A percentile compares a stretch with the other conserved stretches of the same genome.
These are phyloP conservation scores for Oehlia diaphana DNA, from an alignment of 192 early-diverging fungal genomes.

Conservation along the genomic window DNA sequence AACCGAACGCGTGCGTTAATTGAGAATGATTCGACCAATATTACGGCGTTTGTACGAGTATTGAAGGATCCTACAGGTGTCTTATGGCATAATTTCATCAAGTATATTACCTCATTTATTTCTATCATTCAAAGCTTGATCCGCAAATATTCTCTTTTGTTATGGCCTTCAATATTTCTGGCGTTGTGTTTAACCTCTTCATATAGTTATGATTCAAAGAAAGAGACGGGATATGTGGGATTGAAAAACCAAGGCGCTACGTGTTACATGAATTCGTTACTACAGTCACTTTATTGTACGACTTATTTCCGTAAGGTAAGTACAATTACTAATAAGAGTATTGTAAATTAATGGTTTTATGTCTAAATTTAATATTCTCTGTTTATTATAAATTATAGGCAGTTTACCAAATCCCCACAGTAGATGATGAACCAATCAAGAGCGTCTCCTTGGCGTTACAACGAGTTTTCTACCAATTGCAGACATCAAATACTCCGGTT, in stretches of 20 bases:
- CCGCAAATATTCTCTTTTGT: slow-evolving; percentile 19
- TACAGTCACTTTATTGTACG: slow-evolving; percentile 95
- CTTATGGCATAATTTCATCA: slow-evolving; percentile 91
- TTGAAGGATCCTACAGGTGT: slow-evolving; percentile 88
- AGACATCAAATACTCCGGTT: slow-evolving; percentile 69
- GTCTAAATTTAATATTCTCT: not conserved
- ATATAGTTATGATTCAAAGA: slow-evolving; percentile 84
- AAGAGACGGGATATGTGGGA: slow-evolving; percentile 89
- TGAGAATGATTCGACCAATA: slow-evolving; percentile 63
- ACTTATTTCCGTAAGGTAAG: slow-evolving; percentile 83
- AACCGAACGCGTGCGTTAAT: slow-evolving; percentile 56
- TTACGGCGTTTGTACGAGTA: slow-evolving; percentile 76
- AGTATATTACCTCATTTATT: slow-evolving; percentile 52
- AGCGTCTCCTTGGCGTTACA: slow-evolving; percentile 90
- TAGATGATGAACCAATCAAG: slow-evolving; percentile 84
- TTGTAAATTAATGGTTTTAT: not conserved
- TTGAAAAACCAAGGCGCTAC: slow-evolving; percentile 97
- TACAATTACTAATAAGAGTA: not conserved
- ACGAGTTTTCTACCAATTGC: slow-evolving; percentile 91
- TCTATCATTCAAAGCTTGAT: slow-evolving; percentile 21
- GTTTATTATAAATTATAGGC: slow-evolving; percentile 38
- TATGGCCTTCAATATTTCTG: slow-evolving; percentile 27
- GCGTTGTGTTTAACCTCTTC: slow-evolving; percentile 30
- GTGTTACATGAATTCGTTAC: slow-evolving; percentile 98
- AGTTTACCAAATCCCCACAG: slow-evolving; percentile 91